A percentile compares a stretch with the other conserved stretches of the same genome.
Evolutionary conservation across 2,329 filamentous ascomycete genomes (phyloP).

Genomic region (Aspergillus viridinutans): DNA sequence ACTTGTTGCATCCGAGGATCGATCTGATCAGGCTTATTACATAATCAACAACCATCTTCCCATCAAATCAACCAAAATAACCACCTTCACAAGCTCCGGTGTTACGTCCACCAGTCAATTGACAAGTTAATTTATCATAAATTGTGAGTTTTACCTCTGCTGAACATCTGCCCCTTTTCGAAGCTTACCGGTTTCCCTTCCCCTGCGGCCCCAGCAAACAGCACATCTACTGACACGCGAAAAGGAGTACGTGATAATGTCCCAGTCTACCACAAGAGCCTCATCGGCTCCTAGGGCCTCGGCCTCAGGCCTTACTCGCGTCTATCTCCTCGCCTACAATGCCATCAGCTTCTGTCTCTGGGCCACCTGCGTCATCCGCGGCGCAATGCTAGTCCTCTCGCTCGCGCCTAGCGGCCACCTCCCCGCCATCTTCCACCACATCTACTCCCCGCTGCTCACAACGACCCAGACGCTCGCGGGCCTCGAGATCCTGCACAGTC

Average conservation of each 20-base stretch:
- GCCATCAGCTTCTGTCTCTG: conserved; percentile 71
- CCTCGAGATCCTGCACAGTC: conserved; percentile 78
- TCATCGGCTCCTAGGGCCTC: conserved; percentile 11
- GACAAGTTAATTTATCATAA: not conserved
- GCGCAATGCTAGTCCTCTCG: conserved; percentile 53
- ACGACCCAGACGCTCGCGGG: conserved; percentile 79
- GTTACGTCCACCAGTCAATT: not conserved
- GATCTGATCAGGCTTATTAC: not conserved
- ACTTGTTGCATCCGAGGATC: not conserved
- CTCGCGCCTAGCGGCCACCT: conserved; percentile 47
- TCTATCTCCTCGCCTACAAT: conserved; percentile 86
- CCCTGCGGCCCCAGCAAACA: not conserved
- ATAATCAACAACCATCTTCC: not conserved
- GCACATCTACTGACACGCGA: not conserved
- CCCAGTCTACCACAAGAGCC: conserved; percentile 7
- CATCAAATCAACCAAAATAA: not conserved
- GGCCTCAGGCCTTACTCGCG: conserved; percentile 49
- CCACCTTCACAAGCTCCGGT: not conserved
- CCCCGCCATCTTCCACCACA: conserved; percentile 43
- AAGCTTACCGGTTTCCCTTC: no score
- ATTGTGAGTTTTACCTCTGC: not conserved
- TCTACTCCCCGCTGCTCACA: conserved; percentile 37
- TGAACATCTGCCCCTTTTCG: no score
- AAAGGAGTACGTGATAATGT: conserved; percentile 11
- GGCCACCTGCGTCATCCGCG: conserved; percentile 69